Evolutionary conservation across 106 monocot species (phyloP), one percentile per base, ranked within the genome.

Genomic region (Triglochin maritima): DNA sequence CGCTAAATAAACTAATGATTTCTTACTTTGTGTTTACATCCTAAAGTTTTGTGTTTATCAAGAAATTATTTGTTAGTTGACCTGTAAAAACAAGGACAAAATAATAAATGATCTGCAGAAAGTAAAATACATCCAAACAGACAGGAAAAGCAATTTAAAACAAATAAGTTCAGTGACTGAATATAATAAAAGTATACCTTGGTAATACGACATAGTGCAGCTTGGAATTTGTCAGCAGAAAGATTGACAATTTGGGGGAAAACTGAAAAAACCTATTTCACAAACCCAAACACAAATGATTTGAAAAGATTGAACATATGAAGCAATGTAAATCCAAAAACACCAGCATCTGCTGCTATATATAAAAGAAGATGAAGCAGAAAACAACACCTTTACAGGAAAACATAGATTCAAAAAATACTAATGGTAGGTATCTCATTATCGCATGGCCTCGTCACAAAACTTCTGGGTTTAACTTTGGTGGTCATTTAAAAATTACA

Each of bases 231-330:
- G 52, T 90, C 90, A 55, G 74, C 12, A 16, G 96, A 78, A 74
- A 96, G 90, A 88, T 78, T 80, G 61, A 96, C 80, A 71, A 96
- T 63, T 50, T 70, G 85, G 1, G 96, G 90, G 44, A 90, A 79
- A 59, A 88, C 55, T 17, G 77, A 71, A 62, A 96, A 65, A 6
- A 96, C 79, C 96, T 96, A 62, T 43, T 41, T 7, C 52, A 50
- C 29, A 66, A 44, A 50, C 9, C 52, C 7, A 52, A 52, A 52
- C 7, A 8, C 52, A 52, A 52, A 8, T 52, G 52, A 52, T 52
- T 52, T 52, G 9, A 52, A 46, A 66, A 66, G 7, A 49, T 47
- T 13, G 13, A 44, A n/a, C n/a, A 47, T 9, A 6, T 6, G 13
- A 5, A 47, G 47, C 13, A 49, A 61, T 17, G 6, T 10, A 17